A percentile compares a stretch with the other conserved stretches of the same genome.
phyloP scores from a whole-genome alignment of 73 alveolate species.

The Stentor coeruleus region DNA sequence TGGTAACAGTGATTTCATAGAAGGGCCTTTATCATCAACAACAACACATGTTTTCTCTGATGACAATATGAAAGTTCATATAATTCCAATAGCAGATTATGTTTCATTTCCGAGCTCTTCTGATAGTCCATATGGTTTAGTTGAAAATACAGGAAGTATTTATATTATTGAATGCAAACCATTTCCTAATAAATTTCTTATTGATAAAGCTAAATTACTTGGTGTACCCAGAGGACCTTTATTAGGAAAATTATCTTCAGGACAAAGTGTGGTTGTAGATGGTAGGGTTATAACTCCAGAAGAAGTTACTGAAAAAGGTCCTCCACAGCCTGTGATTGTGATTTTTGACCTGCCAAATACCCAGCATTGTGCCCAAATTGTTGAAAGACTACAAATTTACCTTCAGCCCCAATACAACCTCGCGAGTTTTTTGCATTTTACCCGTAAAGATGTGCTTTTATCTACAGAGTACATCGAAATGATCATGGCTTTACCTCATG shows the following conservation, averaged over 20 bases:
- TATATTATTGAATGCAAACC: conserved; percentile 18
- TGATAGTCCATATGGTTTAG: not conserved
- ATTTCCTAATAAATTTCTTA: not conserved
- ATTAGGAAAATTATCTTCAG: not conserved
- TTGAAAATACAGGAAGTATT: not conserved
- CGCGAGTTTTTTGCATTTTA: not conserved
- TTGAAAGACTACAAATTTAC: not conserved
- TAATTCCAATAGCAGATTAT: conserved; percentile 4
- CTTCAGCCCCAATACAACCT: not conserved
- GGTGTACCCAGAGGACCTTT: conserved; percentile 9
- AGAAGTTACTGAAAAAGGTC: conserved; percentile 14
- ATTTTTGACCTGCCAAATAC: conserved; percentile 1
- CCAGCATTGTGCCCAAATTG: not conserved
- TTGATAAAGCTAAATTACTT: conserved; percentile 2
- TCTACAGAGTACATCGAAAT: not conserved
- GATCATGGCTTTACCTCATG: not conserved
- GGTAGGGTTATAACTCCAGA: conserved; percentile 23
- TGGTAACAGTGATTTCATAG: conserved; percentile 4
- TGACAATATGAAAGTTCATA: conserved; percentile 8
- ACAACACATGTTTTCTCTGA: not conserved
- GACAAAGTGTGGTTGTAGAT: not conserved
- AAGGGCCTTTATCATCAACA: not conserved
- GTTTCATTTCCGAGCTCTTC: not conserved
- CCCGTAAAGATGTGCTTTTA: not conserved
- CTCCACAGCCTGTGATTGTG: conserved; percentile 6